These are phyloP conservation scores for Vitis hybrid DNA, from an alignment of 177 flowering plant species.

Conservation along the genomic window DNA sequence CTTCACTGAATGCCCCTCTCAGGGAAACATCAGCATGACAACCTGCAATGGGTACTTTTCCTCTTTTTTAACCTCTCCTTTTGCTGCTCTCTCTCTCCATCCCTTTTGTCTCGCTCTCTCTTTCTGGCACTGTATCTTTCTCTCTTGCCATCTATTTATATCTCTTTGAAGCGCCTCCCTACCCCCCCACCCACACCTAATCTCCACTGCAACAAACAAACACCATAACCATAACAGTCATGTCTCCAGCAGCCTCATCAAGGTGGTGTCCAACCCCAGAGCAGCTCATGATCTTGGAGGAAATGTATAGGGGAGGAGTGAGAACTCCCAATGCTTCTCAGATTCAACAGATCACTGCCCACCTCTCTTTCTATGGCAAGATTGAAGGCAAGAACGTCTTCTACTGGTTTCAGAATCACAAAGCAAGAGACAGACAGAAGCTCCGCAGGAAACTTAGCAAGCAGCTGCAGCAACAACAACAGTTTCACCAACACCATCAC, in stretches of 20 bases:
- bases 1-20: conserved; percentile 37
- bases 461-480: conserved; percentile 39
- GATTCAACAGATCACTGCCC: conserved; percentile 80
- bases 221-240: not conserved
- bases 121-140: not conserved
- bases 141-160: conserved; percentile 16
- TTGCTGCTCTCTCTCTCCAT: conserved; percentile 12
- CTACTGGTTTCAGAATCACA: conserved; percentile 96
- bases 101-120: conserved; percentile 3
- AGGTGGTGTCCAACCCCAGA: conserved; percentile 95
- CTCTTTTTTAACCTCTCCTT: conserved; percentile 18
- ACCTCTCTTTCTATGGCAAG: conserved; percentile 71
- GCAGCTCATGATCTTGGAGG: conserved; percentile 84
- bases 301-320: conserved; percentile 68
- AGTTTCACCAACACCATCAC: conserved; percentile 19
- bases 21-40: conserved; percentile 44
- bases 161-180: not conserved
- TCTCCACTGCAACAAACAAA: not conserved
- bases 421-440: conserved; percentile 91
- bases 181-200: not conserved
- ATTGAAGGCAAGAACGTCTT: conserved; percentile 90
- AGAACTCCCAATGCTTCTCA: conserved; percentile 74
- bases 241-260: conserved; percentile 50
- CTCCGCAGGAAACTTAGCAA: conserved; percentile 56
- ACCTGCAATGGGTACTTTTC: conserved; percentile 17